Base-by-base conservation (phyloP, 1,284 basidiomycete genomes). In the Trametes pubescens region DNA sequence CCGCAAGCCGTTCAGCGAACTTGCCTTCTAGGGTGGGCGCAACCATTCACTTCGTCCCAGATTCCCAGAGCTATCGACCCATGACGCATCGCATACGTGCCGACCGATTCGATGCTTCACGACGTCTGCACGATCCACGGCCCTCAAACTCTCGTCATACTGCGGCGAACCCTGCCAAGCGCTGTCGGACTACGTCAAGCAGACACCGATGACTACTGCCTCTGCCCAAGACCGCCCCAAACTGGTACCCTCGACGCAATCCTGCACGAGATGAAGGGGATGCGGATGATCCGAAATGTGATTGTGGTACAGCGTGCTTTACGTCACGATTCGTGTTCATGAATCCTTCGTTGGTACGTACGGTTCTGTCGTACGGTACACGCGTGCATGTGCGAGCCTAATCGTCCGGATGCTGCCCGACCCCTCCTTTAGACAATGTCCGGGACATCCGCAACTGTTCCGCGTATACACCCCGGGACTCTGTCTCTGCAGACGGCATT, bases 321-420 rank as follows among this genome's bases (percentile, higher is more conserved):
- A 66, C 65, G 65, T 63, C 63, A 65, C 51, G 24, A 40, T 55
- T n/a, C 32, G 46, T 40, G 35, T 22, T 48, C 56, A 44, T 56
- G 48, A 57, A 44, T 7, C 53, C 40, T 46, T 32, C 44, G 37
- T 35, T 48, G 46, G 57, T 62, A 51, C 65, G 55, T 51, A 53
- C 44, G 54, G 48, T 16, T 35, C 57, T 34, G 56, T 62, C 51
- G 59, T 61, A 61, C 40, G 52, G 55, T 61, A 64, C 52, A 59
- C 24, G 65, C 62, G 52, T 61, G 51, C 37, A 62, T 57, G 48
- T 46, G 38, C 26, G 56, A 53, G 26, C 14, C 37, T 52, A 59
- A 49, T 35, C 22, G 14, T 56, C 34, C 62, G 62, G 53, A 52
- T 35, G 22, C 43, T 38, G 24, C 35, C 57, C 59, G 62, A 43